Evolutionary conservation across 2,329 filamentous ascomycete species (phyloP), one percentile per base, ranked within the genome.

Genomic region (Teratosphaeria nubilosa): DNA sequence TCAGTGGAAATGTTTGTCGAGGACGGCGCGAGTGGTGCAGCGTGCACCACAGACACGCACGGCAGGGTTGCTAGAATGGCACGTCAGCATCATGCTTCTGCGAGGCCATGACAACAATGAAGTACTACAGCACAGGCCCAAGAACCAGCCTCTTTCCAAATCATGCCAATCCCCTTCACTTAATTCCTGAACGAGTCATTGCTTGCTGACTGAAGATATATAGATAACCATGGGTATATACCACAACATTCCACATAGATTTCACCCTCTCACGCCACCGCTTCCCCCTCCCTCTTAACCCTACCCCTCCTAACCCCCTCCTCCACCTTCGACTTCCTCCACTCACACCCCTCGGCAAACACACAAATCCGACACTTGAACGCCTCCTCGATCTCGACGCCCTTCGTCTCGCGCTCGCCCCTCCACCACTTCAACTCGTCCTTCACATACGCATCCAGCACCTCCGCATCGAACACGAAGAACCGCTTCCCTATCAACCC

Each of bases 301-400:
- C 65, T 65, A 16, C 64, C 63, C 62, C 67, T 71, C 57, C 59
- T 53, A 30, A 62, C 72, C 24, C 76, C 77, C 68, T 87, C 83
- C 60, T 83, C 79, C 57, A 91, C 83, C 72, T 88, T 86, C 11
- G 78, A 78, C 65, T 81, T 78, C 41, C 91, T 79, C 92, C 92
- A 97, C 13, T 81, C 80, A 70, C 92, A 97, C 1, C 77, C 79
- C 2, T 89, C 85, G 0, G 80, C 83, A 71, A 96, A 96, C 64
- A 95, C 90, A 68, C 92, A 97, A 25, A 80, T 83, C 22, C 84
- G 77, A 70, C 92, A 97, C 72, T 96, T 97, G 74, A 87, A 95
- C 0, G 90, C 88, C 65, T 96, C 91, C 67, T 91, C 86, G 6
- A 95, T 80, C 6, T 83, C 79, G 2, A 96, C 91, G 0, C 92